Conservation (phyloP, 257 asterid genomes). For the Solanum commersonii region DNA sequence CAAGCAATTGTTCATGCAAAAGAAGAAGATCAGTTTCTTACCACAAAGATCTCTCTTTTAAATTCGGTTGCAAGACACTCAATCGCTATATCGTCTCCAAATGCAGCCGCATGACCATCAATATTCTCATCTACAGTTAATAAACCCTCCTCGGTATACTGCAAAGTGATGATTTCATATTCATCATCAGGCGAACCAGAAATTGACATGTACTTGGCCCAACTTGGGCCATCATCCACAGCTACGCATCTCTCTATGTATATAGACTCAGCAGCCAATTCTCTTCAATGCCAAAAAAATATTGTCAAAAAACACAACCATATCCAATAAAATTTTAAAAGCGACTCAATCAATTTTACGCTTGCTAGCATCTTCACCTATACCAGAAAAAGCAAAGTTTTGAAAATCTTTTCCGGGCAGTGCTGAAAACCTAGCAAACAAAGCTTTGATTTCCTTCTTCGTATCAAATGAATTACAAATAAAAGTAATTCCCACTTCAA, state of each 20-base stretch:
- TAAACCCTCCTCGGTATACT: conserved; percentile 87
- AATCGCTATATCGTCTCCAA: conserved; percentile 94
- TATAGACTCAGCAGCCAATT: conserved; percentile 82
- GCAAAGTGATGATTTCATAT: conserved; percentile 81
- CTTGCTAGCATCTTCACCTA: neutral
- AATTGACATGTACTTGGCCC: conserved; percentile 93
- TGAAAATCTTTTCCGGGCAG: neutral
- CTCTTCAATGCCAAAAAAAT: conserved; percentile 46
- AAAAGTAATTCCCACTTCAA: neutral
- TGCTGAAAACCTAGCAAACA: neutral
- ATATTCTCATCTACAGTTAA: conserved; percentile 76
- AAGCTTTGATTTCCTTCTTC: no score
- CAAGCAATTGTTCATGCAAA: neutral
- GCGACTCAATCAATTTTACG: neutral
- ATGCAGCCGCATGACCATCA: conserved; percentile 87
- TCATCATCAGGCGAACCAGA: conserved; percentile 85
- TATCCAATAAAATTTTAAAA: neutral
- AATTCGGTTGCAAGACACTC: conserved; percentile 95
- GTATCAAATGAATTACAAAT: neutral
- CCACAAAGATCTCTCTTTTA: conserved; percentile 92
- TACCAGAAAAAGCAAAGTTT: neutral
- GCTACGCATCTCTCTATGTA: conserved; percentile 85
- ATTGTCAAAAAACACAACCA: conserved; percentile 11
- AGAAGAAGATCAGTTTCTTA: conserved; percentile 16
- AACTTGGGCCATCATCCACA: conserved; percentile 77